Evolutionary conservation across 805 yeast species (phyloP).

Genomic region (Zygoascus biomembranicola): DNA sequence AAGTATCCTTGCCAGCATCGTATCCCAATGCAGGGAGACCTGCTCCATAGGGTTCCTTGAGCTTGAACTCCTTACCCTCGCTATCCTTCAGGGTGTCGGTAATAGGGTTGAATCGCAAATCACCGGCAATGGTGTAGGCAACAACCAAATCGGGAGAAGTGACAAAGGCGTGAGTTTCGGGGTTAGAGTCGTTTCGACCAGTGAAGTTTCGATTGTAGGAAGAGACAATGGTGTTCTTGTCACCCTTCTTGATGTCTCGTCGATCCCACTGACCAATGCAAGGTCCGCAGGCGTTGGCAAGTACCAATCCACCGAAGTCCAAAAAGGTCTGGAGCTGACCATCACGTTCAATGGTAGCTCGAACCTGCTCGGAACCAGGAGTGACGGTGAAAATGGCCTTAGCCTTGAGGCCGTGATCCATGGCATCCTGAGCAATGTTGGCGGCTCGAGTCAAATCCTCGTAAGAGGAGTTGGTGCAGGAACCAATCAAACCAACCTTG

Average conservation of each 20-base stretch:
- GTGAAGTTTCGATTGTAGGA: slow-evolving; percentile 97
- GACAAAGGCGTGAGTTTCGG: slow-evolving; percentile 92
- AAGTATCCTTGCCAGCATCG: slow-evolving; percentile 87
- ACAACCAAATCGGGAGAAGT: slow-evolving; percentile 96
- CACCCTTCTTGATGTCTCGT: slow-evolving; percentile 83
- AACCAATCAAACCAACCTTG: slow-evolving; percentile 91
- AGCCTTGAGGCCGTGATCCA: slow-evolving; percentile 80
- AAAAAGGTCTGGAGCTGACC: slow-evolving; percentile 82
- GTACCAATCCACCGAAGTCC: slow-evolving; percentile 85
- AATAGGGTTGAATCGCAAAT: slow-evolving; percentile 90
- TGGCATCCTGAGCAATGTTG: slow-evolving; percentile 86
- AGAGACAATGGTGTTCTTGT: slow-evolving; percentile 91
- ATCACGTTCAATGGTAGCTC: slow-evolving; percentile 96
- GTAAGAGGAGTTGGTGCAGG: slow-evolving; percentile 97
- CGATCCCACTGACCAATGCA: slow-evolving; percentile 99
- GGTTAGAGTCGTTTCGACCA: slow-evolving; percentile 97
- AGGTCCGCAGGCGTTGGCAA: slow-evolving; percentile 99
- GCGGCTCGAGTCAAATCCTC: slow-evolving; percentile 98
- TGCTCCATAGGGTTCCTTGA: slow-evolving; percentile 79
- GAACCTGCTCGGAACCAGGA: slow-evolving; percentile 97
- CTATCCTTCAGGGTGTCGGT: slow-evolving; percentile 81
- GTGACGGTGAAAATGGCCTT: slow-evolving; percentile 89
- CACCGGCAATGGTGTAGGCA: slow-evolving; percentile 92
- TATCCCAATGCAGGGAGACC: slow-evolving; percentile 87
- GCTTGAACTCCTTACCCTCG: slow-evolving; percentile 83